These are phyloP conservation scores for Penicillium taxi DNA, from an alignment of 495 filamentous ascomycete genomes.

Conservation along the genomic window DNA sequence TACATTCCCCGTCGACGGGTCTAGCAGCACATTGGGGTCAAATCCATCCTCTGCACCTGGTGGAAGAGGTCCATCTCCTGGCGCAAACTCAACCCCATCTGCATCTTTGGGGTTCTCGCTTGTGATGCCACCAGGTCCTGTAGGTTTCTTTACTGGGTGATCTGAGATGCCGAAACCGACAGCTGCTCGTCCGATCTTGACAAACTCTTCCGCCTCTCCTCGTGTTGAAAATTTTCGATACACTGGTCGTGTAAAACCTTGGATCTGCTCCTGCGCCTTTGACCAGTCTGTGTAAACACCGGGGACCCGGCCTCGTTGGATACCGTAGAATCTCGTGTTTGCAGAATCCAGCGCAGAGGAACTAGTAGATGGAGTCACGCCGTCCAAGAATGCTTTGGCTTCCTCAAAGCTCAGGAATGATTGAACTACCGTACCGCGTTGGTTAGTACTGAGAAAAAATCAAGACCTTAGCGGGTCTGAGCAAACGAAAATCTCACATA, in stretches of 20 bases:
- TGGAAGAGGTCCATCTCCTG: conserved; percentile 49
- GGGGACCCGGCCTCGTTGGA: conserved; percentile 71
- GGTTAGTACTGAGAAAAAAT: background rate
- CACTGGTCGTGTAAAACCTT: conserved; percentile 67
- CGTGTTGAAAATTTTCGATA: conserved; percentile 72
- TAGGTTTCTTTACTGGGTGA: too few species aligned
- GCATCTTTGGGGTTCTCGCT: conserved; percentile 25
- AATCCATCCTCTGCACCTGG: conserved; percentile 53
- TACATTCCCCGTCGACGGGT: conserved; percentile 49
- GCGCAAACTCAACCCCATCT: conserved; percentile 40
- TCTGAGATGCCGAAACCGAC: conserved; percentile 18
- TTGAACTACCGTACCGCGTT: conserved; percentile 52
- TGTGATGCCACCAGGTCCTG: conserved; percentile 25
- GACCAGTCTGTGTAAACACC: conserved; percentile 88
- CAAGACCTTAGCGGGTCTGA: background rate
- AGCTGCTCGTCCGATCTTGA: conserved; percentile 41
- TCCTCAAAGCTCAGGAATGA: conserved; percentile 70
- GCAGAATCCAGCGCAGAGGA: conserved; percentile 18
- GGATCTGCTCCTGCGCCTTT: conserved; percentile 68
- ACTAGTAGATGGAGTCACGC: conserved; percentile 37
- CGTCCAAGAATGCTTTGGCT: conserved; percentile 68
- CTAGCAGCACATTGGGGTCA: conserved; percentile 49
- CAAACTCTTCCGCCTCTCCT: conserved; percentile 69
- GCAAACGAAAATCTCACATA: conserved; percentile 50
- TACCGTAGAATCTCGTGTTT: conserved; percentile 61